Base-by-base conservation (phyloP, 805 yeast genomes). In the Ogataea corticis region DNA sequence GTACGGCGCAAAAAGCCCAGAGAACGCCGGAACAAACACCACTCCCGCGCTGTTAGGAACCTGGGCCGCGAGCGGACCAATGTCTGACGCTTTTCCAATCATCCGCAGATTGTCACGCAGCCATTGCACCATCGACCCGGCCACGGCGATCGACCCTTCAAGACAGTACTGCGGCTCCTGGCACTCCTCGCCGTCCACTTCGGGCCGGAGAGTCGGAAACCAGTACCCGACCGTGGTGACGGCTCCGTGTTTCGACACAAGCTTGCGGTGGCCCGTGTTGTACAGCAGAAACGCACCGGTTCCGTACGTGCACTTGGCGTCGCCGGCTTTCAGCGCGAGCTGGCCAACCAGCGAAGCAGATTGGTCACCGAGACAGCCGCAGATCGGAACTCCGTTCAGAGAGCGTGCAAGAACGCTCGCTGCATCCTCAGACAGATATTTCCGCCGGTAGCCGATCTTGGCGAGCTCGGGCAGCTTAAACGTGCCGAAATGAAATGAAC, bases 101-200 rank as follows among this genome's bases (percentile, higher is more conserved):
- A 91, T 70, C 54, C 86, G 85, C 69, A 91, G 77, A 70, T 90
- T 90, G 68, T 91, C 96, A 62, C 96, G 77, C 56, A 92, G 76
- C 96, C 97, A 91, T 69, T 88, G 96, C 53, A 91, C 88, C 56
- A 86, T 87, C 9, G 96, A 83, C 25, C 98, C 97, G 17, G 97
- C 97, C 43, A 90, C 97, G 3, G 97, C 95, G 58, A 92, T 87
- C 7, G 97, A 89, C 42, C 98, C 98, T 69, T 91, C 98, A 42
- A 91, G 71, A 11, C 97, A 97, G 67, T 80, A 91, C 54, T 85
- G 89, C 5, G 97, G 96, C 56, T 75, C 65, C 2, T 68, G 67
- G 46, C 67, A 67, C 11, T 58, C 61, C 32, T 59, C 63, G 9
- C 69, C 69, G 42, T 65, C 69, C 7, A 53, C 57, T 21, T 58